Conservation (phyloP, 441 rosid species). For the Hura crepitans region DNA sequence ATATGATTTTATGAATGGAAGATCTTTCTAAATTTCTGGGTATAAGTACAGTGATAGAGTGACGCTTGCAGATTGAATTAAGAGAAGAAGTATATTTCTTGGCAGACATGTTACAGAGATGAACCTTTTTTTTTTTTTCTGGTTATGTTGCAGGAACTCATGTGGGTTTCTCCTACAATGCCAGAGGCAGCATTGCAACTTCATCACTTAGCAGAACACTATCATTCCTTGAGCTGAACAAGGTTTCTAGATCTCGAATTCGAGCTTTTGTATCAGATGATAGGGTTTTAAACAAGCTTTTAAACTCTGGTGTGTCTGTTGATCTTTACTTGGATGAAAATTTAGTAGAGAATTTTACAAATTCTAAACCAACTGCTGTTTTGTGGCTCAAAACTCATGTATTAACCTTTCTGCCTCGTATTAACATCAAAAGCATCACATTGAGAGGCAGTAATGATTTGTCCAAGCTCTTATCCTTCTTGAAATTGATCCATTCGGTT, state of each 20-base stretch:
- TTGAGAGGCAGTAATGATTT: slow-evolving; percentile 26
- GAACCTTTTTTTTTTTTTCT: not conserved
- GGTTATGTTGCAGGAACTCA: slow-evolving; percentile 33
- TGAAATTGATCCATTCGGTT: slow-evolving; percentile 35
- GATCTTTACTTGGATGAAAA: slow-evolving; percentile 37
- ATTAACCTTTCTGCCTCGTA: slow-evolving; percentile 22
- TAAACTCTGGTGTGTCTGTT: slow-evolving; percentile 24
- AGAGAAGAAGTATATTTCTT: not conserved
- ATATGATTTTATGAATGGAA: not conserved
- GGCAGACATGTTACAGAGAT: not conserved
- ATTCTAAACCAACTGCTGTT: slow-evolving; percentile 30
- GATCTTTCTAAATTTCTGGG: not conserved
- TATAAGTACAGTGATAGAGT: not conserved
- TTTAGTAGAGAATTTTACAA: slow-evolving; percentile 23
- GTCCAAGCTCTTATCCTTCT: slow-evolving; percentile 29
- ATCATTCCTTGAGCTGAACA: slow-evolving; percentile 32
- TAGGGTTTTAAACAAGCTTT: slow-evolving; percentile 21
- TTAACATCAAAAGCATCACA: slow-evolving; percentile 32
- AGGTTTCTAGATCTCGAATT: slow-evolving; percentile 29
- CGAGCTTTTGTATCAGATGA: slow-evolving; percentile 25
- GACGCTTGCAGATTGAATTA: not conserved
- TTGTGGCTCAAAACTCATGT: slow-evolving; percentile 39
- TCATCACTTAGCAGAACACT: slow-evolving; percentile 18
- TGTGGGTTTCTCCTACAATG: slow-evolving; percentile 34
- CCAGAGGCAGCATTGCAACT: slow-evolving; percentile 25